Conservation (phyloP, 352 stramenopile species). For the Pythium myriotylum region DNA sequence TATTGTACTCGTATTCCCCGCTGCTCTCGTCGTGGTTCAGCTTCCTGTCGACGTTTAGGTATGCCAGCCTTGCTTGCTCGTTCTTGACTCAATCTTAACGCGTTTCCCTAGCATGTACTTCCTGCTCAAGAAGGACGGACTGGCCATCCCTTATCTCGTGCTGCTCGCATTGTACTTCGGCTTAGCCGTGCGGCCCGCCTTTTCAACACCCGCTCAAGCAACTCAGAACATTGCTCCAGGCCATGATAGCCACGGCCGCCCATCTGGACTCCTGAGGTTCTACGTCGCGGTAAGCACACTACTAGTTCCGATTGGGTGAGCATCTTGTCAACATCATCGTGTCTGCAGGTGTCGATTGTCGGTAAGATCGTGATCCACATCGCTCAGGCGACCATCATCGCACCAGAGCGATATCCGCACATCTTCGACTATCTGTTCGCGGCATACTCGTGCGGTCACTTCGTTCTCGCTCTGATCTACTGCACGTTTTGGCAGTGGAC, state of each 20-base stretch:
- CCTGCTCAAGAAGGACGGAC: constrained; percentile 79
- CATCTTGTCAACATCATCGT: background rate
- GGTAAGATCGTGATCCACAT: constrained; percentile 61
- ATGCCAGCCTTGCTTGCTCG: constrained; percentile 1
- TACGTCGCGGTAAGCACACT: constrained; percentile 55
- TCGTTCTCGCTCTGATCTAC: constrained; percentile 70
- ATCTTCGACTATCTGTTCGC: constrained; percentile 88
- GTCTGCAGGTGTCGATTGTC: constrained; percentile 50
- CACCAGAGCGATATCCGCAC: constrained; percentile 69
- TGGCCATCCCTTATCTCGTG: constrained; percentile 72
- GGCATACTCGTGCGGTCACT: constrained; percentile 78
- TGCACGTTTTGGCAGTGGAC: constrained; percentile 88
- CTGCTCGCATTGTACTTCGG: constrained; percentile 52
- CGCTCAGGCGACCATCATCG: constrained; percentile 44
- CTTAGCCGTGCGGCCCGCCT: constrained; percentile 38
- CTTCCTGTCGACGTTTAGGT: constrained; percentile 85
- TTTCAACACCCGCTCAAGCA: constrained; percentile 12
- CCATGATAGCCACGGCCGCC: constrained; percentile 38
- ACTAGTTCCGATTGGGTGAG: no score
- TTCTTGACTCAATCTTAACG: background rate
- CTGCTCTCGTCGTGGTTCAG: constrained; percentile 79
- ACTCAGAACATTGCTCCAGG: constrained; percentile 35
- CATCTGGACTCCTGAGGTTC: constrained; percentile 35
- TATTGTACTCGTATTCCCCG: constrained; percentile 71
- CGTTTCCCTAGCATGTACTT: constrained; percentile 74